Evolutionary conservation across 768 basidiomycete genomes (phyloP).

Genomic region (Russula sp.): DNA sequence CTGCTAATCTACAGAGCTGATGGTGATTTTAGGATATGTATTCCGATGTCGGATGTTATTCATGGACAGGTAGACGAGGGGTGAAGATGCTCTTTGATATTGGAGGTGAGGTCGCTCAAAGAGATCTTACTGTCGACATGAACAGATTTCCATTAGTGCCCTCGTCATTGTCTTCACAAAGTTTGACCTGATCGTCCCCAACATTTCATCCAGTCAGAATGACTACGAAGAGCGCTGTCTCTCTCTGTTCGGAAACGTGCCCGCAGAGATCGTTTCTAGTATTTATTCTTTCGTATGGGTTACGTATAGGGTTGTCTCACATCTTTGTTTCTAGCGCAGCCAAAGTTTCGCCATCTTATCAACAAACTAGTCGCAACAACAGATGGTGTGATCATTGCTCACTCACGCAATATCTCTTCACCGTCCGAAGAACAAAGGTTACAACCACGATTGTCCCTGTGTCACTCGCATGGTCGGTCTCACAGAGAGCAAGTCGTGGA

Average conservation of each 20-base stretch:
- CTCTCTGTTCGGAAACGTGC: neutral
- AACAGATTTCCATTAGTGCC: constrained; percentile 6
- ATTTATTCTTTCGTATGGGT: neutral
- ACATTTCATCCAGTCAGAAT: neutral
- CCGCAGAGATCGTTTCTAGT: constrained; percentile 6
- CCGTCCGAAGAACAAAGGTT: neutral
- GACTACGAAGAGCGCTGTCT: neutral
- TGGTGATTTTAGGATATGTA: constrained; percentile 11
- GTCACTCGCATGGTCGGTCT: constrained; percentile 10
- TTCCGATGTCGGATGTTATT: constrained; percentile 5
- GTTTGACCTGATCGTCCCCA: constrained; percentile 4
- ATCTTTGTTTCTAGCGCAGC: neutral
- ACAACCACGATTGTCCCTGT: neutral
- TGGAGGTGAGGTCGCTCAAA: constrained; percentile 3
- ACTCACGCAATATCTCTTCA: neutral
- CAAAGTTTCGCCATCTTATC: neutral
- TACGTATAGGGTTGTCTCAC: neutral
- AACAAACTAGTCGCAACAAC: neutral
- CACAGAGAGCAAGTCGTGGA: constrained; percentile 13
- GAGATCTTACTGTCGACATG: neutral
- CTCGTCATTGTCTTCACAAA: constrained; percentile 11
- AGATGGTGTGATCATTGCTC: neutral
- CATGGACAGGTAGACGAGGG: neutral
- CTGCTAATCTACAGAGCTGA: neutral
- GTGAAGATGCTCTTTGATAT: neutral